Evolutionary conservation across 768 basidiomycete species (phyloP).

Genomic region (Hericium rajendrae): DNA sequence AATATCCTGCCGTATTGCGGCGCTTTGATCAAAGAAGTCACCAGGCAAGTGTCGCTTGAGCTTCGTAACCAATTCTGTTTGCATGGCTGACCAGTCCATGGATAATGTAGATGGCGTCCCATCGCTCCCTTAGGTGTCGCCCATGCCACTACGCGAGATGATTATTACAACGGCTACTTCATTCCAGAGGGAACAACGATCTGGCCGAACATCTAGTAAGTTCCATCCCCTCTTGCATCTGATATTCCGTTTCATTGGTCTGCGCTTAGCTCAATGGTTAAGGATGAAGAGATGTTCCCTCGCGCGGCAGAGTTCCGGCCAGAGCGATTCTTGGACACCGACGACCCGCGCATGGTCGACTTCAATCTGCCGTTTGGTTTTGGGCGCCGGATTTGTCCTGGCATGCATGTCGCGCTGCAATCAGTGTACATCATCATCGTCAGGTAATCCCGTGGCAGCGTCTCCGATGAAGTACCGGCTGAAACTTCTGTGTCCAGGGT

Average conservation of each 20-base stretch:
- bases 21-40: conserved; percentile 14
- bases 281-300: conserved; percentile 6
- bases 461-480: background rate
- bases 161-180: conserved; percentile 4
- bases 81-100: background rate
- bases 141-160: conserved; percentile 1
- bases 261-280: conserved; percentile 7
- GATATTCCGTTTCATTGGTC: background rate
- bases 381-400: conserved; percentile 1
- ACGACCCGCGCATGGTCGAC: background rate
- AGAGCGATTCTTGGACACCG: conserved; percentile 10
- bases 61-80: background rate
- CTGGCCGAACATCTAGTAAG: conserved; percentile 6
- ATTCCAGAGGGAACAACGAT: conserved; percentile 5
- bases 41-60: background rate
- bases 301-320: conserved; percentile 9
- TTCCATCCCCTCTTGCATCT: background rate
- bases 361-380: conserved; percentile 3
- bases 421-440: conserved; percentile 1
- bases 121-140: conserved; percentile 3
- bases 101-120: conserved; percentile 2
- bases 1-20: conserved; percentile 5
- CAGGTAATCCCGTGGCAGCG: background rate
- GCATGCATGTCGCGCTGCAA: conserved; percentile 2
- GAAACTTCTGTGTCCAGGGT: background rate